Evolutionary conservation across 1,284 basidiomycete species (phyloP), one percentile per base, ranked within the genome.

Genomic region (Ustilago hordei): DNA sequence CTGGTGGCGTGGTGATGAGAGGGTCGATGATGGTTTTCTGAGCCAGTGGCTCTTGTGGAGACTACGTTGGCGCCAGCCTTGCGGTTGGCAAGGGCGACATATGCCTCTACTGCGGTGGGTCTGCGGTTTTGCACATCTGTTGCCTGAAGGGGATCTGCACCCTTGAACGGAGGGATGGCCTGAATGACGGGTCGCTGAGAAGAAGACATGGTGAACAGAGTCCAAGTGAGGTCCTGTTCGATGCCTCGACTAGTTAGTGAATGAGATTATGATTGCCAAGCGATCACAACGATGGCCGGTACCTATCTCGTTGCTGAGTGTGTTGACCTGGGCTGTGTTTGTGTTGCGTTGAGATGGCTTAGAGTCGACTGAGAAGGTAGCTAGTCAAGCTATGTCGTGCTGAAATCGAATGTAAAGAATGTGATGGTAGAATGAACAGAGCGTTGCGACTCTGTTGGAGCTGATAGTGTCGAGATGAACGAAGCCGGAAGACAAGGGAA

Each of bases 141-240:
- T 0, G 71, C 65, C 56, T 79, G 76, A 2, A 79, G 55, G 0
- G 66, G 65, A 2, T 63, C 76, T 28, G 23, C 23, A n/a, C 73
- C 73, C 34, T 75, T 79, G 69, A 76, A 79, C 39, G 76, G 76
- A 47, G 76, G 76, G 53, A 79, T 79, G 60, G 68, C 34, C 65
- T 76, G 69, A 11, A 76, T 32, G 55, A 70, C 69, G 47, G 65
- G 65, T 35, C 65, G 58, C 8, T 76, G 69, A 11, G 74, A 69
- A 13, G 72, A 64, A 60, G 74, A 62, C 74, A 76, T 76, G 64
- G 8, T 69, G 47, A 32, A 39, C 39, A 39, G 43, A 38, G 45
- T 31, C 2, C 34, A 13, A 15, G 13, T 8, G 19, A 61, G 63
- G 66, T 59, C 64, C 41, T 70, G 59, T 41, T 59, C 55, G 28